phyloP scores from a whole-genome alignment of 176 grass and related monocot species.

The Rhynchospora pubera region DNA sequence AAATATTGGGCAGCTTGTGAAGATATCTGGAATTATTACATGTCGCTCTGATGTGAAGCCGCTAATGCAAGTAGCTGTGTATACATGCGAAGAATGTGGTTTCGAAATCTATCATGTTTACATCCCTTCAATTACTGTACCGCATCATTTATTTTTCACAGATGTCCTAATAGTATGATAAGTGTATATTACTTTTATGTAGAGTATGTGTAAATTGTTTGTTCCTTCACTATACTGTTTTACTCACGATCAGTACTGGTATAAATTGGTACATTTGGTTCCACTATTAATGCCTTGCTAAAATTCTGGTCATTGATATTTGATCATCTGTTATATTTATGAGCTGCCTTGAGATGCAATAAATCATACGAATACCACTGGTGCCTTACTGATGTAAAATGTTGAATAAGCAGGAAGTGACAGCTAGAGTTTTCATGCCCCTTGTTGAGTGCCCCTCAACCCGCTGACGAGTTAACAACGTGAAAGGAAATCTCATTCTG shows the following conservation, averaged over 20 bases:
- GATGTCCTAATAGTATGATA: neutral
- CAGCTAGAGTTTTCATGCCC: slow-evolving; percentile 93
- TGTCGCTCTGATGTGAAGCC: slow-evolving; percentile 96
- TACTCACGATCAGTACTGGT: neutral
- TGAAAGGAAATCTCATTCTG: slow-evolving; percentile 95
- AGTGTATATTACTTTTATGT: neutral
- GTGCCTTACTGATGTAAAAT: neutral
- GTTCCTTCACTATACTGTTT: neutral
- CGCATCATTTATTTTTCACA: neutral
- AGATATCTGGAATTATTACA: slow-evolving; percentile 93
- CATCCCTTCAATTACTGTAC: neutral
- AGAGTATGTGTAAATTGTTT: neutral
- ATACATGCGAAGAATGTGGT: slow-evolving; percentile 98
- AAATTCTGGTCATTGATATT: neutral
- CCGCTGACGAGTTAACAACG: slow-evolving; percentile 82
- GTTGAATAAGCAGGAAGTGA: slow-evolving; percentile 77
- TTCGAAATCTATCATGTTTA: slow-evolving; percentile 99
- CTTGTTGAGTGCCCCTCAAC: slow-evolving; percentile 90
- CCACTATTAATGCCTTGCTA: neutral
- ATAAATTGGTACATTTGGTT: neutral
- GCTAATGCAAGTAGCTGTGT: slow-evolving; percentile 98
- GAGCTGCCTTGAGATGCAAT: neutral
- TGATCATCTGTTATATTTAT: slow-evolving; percentile 1
- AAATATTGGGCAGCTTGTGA: slow-evolving; percentile 98
- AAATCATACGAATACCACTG: neutral